These are phyloP conservation scores for Miscanthus lutarioriparius DNA, from an alignment of 176 grass and related monocot genomes.

Conservation along the genomic window DNA sequence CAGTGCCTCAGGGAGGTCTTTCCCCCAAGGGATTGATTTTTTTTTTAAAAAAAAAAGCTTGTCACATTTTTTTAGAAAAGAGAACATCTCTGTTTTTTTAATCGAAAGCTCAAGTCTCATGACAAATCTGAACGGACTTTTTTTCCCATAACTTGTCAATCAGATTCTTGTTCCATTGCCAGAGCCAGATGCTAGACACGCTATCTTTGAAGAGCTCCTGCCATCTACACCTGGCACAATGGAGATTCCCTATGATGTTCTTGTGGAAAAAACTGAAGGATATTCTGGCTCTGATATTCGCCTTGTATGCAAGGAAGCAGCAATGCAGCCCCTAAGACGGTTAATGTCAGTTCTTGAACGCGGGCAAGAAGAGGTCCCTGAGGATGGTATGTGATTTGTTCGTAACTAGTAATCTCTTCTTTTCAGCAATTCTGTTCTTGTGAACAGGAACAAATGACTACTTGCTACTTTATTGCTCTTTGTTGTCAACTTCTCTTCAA, in stretches of 20 bases:
- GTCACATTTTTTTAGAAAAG: not conserved
- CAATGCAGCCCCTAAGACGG: constrained; percentile 90
- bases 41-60: not conserved
- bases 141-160: constrained; percentile 39
- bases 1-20: not conserved
- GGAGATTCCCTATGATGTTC: constrained; percentile 66
- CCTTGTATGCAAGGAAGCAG: constrained; percentile 91
- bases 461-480: not conserved
- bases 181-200: constrained; percentile 81
- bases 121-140: not conserved
- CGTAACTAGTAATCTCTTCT: not conserved
- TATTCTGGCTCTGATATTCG: constrained; percentile 96
- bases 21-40: not conserved
- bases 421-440: not conserved
- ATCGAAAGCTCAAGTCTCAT: not conserved
- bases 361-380: constrained; percentile 50
- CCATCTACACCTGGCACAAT: constrained; percentile 47
- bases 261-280: constrained; percentile 80
- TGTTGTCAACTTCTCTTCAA: constrained; percentile 7
- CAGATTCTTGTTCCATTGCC: constrained; percentile 95
- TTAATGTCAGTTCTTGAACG: constrained; percentile 74
- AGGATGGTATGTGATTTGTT: constrained; percentile 70
- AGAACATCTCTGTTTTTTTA: not conserved
- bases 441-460: constrained; percentile 3
- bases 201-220: constrained; percentile 87